These are phyloP conservation scores for Lentinula aciculospora DNA, from an alignment of 768 basidiomycete species.

Conservation along the genomic window DNA sequence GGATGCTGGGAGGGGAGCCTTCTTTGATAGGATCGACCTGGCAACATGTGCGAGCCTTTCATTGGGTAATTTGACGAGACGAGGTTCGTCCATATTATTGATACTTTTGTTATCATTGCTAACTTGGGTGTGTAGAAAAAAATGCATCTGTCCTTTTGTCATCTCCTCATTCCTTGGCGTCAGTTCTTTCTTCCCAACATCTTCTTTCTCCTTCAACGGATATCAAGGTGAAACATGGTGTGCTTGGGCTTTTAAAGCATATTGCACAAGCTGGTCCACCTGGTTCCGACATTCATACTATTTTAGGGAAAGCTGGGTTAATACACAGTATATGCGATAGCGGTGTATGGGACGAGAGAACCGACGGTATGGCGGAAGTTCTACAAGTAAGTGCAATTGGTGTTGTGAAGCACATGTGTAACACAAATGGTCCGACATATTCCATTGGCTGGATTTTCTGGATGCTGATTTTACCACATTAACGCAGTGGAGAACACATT, in stretches of 20 bases:
- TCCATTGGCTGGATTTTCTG: neutral
- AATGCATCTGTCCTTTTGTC: slow-evolving; percentile 58
- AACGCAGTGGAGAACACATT: slow-evolving; percentile 38
- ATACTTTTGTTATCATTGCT: neutral
- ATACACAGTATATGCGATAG: slow-evolving; percentile 57
- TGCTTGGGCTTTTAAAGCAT: slow-evolving; percentile 83
- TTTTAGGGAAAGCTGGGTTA: slow-evolving; percentile 57
- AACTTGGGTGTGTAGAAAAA: slow-evolving; percentile 34
- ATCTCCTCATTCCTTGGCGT: slow-evolving; percentile 59
- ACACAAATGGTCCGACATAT: slow-evolving; percentile 53
- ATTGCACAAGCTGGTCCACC: slow-evolving; percentile 66
- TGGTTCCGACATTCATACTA: slow-evolving; percentile 49
- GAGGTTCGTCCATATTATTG: slow-evolving; percentile 40
- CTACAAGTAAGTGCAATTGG: slow-evolving; percentile 88
- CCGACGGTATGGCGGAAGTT: slow-evolving; percentile 77
- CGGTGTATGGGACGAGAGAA: slow-evolving; percentile 62
- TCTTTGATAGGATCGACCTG: slow-evolving; percentile 61
- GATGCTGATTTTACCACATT: neutral
- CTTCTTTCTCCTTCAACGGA: slow-evolving; percentile 55
- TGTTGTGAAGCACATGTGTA: slow-evolving; percentile 84
- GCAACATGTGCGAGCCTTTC: slow-evolving; percentile 78
- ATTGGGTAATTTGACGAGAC: slow-evolving; percentile 74
- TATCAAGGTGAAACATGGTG: slow-evolving; percentile 85
- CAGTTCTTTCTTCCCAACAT: slow-evolving; percentile 48
- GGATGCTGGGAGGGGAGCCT: slow-evolving; percentile 19